Evolutionary conservation across 768 basidiomycete genomes (phyloP).

Genomic region (Rhizopogon vulgaris): DNA sequence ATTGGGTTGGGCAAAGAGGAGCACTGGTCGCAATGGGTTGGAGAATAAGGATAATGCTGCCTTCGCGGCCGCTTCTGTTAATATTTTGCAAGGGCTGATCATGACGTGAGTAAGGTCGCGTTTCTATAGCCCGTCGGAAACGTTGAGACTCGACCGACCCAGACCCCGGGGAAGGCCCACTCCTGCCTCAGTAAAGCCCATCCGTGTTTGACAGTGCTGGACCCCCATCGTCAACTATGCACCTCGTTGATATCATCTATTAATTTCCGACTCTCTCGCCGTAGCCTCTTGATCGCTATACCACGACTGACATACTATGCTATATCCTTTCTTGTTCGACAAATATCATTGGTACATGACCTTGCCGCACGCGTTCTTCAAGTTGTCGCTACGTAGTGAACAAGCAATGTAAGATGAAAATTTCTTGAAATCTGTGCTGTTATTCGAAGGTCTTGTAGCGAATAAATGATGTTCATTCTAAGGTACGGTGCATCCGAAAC

Average conservation of each 20-base stretch:
- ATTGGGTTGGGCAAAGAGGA: slow-evolving; percentile 62
- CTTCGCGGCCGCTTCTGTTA: slow-evolving; percentile 2
- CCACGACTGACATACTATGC: neutral
- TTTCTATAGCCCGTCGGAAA: slow-evolving; percentile 30
- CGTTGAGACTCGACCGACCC: slow-evolving; percentile 39
- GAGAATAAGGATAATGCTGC: slow-evolving; percentile 46
- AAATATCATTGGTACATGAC: neutral
- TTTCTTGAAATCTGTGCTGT: neutral
- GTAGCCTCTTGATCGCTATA: neutral
- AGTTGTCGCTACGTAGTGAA: neutral
- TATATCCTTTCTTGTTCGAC: neutral
- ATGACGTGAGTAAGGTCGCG: slow-evolving; percentile 45
- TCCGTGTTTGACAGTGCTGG: slow-evolving; percentile 16
- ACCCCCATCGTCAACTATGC: slow-evolving; percentile 1
- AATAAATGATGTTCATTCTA: too few relatives aligned
- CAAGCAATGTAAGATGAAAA: neutral
- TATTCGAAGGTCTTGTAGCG: too few relatives aligned
- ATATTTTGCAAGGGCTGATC: slow-evolving; percentile 30
- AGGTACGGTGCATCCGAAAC: too few relatives aligned
- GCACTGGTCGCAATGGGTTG: slow-evolving; percentile 40
- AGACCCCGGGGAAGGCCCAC: slow-evolving; percentile 39
- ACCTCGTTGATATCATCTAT: neutral
- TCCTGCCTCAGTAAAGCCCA: slow-evolving; percentile 22
- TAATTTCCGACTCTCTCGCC: neutral
- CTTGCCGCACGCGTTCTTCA: neutral